Evolutionary conservation across 2,329 filamentous ascomycete genomes (phyloP), one percentile per base, ranked within the genome.

Genomic region (Calonectria fujianensis): DNA sequence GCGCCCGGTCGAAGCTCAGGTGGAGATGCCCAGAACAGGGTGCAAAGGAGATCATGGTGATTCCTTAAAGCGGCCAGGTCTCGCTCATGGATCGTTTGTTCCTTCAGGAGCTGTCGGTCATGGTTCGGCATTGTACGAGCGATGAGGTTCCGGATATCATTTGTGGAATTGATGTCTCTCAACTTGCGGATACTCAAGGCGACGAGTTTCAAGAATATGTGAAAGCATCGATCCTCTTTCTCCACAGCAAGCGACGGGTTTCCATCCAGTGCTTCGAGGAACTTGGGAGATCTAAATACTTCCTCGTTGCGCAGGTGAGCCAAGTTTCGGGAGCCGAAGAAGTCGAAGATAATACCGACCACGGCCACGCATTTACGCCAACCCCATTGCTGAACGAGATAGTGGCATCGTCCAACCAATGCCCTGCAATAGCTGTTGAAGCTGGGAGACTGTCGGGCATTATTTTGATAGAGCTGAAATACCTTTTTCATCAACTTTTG

Each of bases 361-460:
- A 93, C 87, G 14, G 87, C 85, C 61, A 89, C 90, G 77, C 89
- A 91, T 74, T 86, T 90, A 48, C 86, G 86, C 93, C 93, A 94
- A 5, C 91, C 91, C 93, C 93, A 94, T 82, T 92, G 89, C 72
- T 89, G 86, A 61, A 93, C 90, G 13, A 94, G 87, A 80, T 90
- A 90, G 79, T 93, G 89, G 75, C 92, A 94, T 37, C 93, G 89
- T 24, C 87, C 87, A 39, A 93, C 84, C 6, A 93, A 81, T 8
- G 90, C 89, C 24, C 90, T 88, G 74, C 90, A 92, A 78, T 94
- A 94, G 74, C 90, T 90, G 76, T 93, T 94, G 86, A 94, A 93
- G 79, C 90, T 90, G 2, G 91, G 86, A 1, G 88, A 83, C 78
- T 94, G 92, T 29, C 87, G 87, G 3, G 83, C 80, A 70, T 92